phyloP scores from a whole-genome alignment of 73 alveolate species.

The Paramecium caudatum region DNA sequence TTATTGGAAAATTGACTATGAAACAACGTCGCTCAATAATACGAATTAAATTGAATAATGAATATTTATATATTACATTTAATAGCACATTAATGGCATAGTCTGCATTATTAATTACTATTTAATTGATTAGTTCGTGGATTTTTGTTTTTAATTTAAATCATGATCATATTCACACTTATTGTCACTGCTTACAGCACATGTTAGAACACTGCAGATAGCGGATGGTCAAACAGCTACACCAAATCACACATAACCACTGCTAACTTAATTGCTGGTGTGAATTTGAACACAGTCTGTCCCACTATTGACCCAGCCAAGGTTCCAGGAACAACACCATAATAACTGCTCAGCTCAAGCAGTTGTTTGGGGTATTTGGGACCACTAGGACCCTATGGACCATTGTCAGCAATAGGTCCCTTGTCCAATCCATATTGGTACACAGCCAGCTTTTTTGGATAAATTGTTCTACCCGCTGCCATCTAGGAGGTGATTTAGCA shows the following conservation, averaged over 20 bases:
- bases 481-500: not conserved
- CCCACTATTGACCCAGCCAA: slow-evolving; percentile 46
- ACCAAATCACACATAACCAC: not conserved
- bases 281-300: slow-evolving; percentile 22
- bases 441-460: slow-evolving; percentile 19
- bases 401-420: slow-evolving; percentile 44
- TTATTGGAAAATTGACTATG: not conserved
- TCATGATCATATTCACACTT: no score
- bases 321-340: slow-evolving; percentile 62
- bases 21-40: not conserved
- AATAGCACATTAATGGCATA: no score
- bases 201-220: slow-evolving; percentile 4
- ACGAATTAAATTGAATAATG: not conserved
- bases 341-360: slow-evolving; percentile 15
- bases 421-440: slow-evolving; percentile 27
- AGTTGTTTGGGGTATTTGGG: slow-evolving; percentile 67
- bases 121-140: no score
- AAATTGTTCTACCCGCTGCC: not conserved
- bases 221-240: slow-evolving; percentile 1
- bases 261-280: not conserved
- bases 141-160: no score
- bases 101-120: slow-evolving; percentile 21
- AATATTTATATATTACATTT: not conserved
- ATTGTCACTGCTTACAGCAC: no score
- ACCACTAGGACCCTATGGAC: slow-evolving; percentile 70